A percentile compares a stretch with the other conserved stretches of the same genome.
Conservation (phyloP, 1,284 basidiomycete genomes). For the Cutaneotrichosporon daszewskae region DNA sequence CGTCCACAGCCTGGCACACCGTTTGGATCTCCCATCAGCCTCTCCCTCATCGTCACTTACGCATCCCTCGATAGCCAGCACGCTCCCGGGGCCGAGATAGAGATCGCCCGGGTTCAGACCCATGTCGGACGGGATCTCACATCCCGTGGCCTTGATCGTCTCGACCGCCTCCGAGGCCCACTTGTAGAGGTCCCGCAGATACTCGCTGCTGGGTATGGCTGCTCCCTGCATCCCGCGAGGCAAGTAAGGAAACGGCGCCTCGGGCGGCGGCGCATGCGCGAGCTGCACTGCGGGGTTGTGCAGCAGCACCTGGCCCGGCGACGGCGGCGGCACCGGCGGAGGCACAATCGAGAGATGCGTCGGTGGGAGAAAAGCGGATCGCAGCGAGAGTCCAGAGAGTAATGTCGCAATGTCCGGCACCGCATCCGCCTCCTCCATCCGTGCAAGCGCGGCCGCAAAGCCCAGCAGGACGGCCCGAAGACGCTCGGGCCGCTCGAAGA, state of each 20-base stretch:
- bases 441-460: constrained; percentile 66
- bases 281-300: constrained; percentile 43
- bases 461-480: constrained; percentile 73
- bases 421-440: constrained; percentile 54
- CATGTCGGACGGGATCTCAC: constrained; percentile 70
- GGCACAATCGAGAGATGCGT: constrained; percentile 25
- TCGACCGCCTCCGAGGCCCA: constrained; percentile 64
- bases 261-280: constrained; percentile 34
- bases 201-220: constrained; percentile 25
- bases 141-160: constrained; percentile 60
- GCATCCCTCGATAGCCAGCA: constrained; percentile 40
- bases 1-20: constrained; percentile 77
- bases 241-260: constrained; percentile 35
- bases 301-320: constrained; percentile 34
- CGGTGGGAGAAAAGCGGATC: constrained; percentile 13
- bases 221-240: constrained; percentile 13
- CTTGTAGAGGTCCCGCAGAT: constrained; percentile 38
- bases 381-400: constrained; percentile 31
- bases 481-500: constrained; percentile 86
- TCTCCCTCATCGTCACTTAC: constrained; percentile 55
- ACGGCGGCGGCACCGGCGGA: constrained; percentile 19
- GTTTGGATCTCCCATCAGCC: constrained; percentile 58
- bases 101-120: constrained; percentile 67
- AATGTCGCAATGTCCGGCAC: constrained; percentile 26
- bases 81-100: constrained; percentile 60